These are phyloP conservation scores for Opeltia flavorubescens DNA, from an alignment of 495 filamentous ascomycete genomes.

Conservation along the genomic window DNA sequence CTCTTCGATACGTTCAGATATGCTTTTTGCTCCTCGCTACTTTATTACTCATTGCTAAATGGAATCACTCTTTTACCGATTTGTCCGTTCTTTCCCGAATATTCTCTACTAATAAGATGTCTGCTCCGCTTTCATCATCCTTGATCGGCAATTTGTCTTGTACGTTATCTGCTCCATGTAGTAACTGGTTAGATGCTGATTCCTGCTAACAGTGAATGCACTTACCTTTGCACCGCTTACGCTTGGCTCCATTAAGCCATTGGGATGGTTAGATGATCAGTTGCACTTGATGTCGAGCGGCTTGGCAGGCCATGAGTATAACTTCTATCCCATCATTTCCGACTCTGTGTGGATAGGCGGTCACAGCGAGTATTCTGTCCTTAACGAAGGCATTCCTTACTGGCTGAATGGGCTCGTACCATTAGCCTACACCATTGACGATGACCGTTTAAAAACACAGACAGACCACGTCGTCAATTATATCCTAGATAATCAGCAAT, in stretches of 20 bases:
- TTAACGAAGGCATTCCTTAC: constrained; percentile 48
- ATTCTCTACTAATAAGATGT: too few relatives aligned
- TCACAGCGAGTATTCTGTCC: constrained; percentile 38
- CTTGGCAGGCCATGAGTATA: constrained; percentile 43
- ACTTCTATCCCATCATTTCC: constrained; percentile 45
- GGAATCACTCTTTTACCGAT: background rate
- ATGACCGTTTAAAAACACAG: constrained; percentile 40
- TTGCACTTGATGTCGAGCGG: constrained; percentile 37
- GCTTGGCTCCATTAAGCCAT: constrained; percentile 41
- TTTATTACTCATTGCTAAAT: background rate
- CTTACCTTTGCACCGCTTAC: constrained; percentile 34
- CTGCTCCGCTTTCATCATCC: background rate
- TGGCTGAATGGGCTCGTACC: constrained; percentile 56
- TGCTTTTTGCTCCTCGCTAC: background rate
- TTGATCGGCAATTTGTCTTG: background rate
- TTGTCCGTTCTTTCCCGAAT: background rate
- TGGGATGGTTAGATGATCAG: constrained; percentile 48
- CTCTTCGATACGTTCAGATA: background rate
- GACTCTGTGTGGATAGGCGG: constrained; percentile 44
- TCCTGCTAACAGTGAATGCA: constrained; percentile 20
- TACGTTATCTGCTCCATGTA: background rate
- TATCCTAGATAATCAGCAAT: constrained; percentile 36
- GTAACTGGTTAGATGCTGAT: background rate
- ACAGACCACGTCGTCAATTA: constrained; percentile 33
- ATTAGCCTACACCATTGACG: constrained; percentile 42